Evolutionary conservation across 768 basidiomycete genomes (phyloP), one percentile per base, ranked within the genome.

Genomic region (Serendipita indica): DNA sequence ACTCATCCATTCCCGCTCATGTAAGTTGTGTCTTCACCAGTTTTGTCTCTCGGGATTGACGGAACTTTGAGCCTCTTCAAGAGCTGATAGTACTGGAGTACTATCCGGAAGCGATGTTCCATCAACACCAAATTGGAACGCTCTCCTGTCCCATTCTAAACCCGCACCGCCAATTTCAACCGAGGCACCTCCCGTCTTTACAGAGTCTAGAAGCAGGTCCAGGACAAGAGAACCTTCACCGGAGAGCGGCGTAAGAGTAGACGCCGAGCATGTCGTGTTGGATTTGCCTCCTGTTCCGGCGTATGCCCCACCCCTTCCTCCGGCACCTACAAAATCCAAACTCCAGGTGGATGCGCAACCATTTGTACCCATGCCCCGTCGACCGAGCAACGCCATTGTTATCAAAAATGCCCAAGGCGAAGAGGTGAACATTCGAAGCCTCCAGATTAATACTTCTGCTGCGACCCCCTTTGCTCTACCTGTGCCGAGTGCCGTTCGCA

Each of bases 111-210:
- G 41, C 41, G 41, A 43, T n/a, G 41, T 25, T 43, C 49, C 49
- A 7, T 27, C 49, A 22, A 27, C 22, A 25, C 49, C 49, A n/a
- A 54, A 54, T 10, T 54, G 49, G 49, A 54, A 30, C 30, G 20
- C 49, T 4, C 30, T 54, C 10, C 7, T 54, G 20, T 27, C 49
- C n/a, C 30, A 27, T 16, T 54, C 49, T 10, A 54, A 54, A 32
- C 49, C 49, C n/a, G 49, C 49, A 5, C 22, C 49, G n/a, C 49
- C 49, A n/a, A 28, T 54, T 22, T 54, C 49, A 27, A 54, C 49
- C 4, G 20, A 25, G 30, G 30, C 20, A 25, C 49, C 49, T 16
- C 49, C 49, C 7, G 12, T 54, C 3, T 7, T 54, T 28, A 27
- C 49, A 4, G 49, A 54, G 22, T 46, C 45, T 12, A 18, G 49